These are phyloP conservation scores for Myxozyma neglecta DNA, from an alignment of 805 yeast genomes.

Conservation along the genomic window DNA sequence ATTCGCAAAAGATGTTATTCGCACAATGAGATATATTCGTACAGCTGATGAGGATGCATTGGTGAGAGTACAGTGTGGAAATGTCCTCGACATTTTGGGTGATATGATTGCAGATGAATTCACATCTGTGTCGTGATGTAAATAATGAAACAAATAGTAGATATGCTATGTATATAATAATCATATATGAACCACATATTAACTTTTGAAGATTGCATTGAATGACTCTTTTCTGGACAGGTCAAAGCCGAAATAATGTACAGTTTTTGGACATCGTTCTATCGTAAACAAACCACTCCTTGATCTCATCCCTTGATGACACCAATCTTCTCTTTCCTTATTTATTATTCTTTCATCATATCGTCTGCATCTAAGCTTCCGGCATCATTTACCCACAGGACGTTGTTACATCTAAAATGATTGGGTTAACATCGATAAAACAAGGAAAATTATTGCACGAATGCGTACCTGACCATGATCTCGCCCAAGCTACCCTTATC, in stretches of 20 bases:
- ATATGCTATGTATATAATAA: neutral
- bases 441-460: neutral
- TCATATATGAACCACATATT: neutral
- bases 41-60: conserved; percentile 39
- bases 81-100: conserved; percentile 31
- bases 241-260: neutral
- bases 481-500: conserved; percentile 64
- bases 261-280: neutral
- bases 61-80: conserved; percentile 38
- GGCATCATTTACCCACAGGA: conserved; percentile 56
- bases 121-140: neutral
- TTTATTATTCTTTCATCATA: conserved; percentile 12
- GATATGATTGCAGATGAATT: conserved; percentile 27
- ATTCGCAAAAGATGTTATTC: conserved; percentile 29
- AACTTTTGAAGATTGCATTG: neutral
- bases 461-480: conserved; percentile 56
- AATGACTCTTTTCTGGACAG: neutral
- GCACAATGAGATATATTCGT: conserved; percentile 26
- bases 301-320: neutral
- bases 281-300: conserved; percentile 8
- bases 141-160: neutral
- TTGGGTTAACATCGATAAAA: neutral
- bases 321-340: neutral
- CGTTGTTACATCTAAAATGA: conserved; percentile 74
- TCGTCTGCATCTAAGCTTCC: conserved; percentile 9